Base-by-base conservation (phyloP, 2,329 filamentous ascomycete species). In the Cladosporium sp. region DNA sequence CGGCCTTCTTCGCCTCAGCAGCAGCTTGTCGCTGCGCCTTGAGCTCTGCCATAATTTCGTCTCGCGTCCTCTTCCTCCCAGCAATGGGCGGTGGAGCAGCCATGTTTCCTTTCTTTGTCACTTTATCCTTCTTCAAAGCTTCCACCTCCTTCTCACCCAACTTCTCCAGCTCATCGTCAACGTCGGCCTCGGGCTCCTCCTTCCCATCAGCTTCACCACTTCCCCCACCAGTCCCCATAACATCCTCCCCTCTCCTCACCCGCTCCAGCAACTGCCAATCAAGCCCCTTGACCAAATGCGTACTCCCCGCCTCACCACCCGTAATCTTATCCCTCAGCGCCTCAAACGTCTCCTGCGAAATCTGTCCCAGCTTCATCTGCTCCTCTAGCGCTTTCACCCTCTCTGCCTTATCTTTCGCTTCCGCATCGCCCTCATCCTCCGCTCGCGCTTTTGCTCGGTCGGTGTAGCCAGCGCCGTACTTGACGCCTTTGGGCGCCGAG, bases 271-370 rank as follows among this genome's bases (percentile, higher is more conserved):
- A 73, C 67, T 87, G 86, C 66, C 89, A 87, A 69, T 99, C 93
- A 43, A 99, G 71, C 0, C 93, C 93, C 65, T 96, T 97, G 42
- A 97, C 85, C 57, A 96, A 71, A 75, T 96, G 89, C 12, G 90
- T 95, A 60, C 83, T 89, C 12, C 75, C 75, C 18, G 91, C 70
- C 66, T 95, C 87, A 7, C 91, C 92, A 3, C 90, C 91, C 1
- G 89, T 75, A 50, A 96, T 89, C 59, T 95, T 80, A 56, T 80
- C 80, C 29, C 86, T 77, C 36, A 92, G 68, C 60, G 79, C 83
- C 61, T 92, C 84, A 66, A 95, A 96, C 0, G 84, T 89, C 43
- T 79, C 80, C 58, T 83, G 79, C 58, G 95, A 88, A 57, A 97
- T 90, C 69, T 95, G 83, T 42, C 88, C 88, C 39, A 90, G 76